A percentile compares a stretch with the other conserved stretches of the same genome.
These are phyloP conservation scores for Leccinum disarticulatum DNA, from an alignment of 768 basidiomycete genomes.

Conservation along the genomic window DNA sequence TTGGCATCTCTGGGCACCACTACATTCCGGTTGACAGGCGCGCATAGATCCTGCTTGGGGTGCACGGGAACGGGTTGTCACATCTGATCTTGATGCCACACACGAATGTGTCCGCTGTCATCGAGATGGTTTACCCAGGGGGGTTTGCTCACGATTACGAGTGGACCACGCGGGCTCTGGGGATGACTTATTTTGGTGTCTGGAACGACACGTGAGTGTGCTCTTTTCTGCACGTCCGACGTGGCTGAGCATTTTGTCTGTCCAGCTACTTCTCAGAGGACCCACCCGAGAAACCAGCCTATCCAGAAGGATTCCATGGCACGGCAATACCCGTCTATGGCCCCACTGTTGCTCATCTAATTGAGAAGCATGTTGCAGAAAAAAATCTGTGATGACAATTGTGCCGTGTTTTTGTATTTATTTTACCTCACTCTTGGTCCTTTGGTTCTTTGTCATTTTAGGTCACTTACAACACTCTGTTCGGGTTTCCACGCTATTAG, in stretches of 20 bases:
- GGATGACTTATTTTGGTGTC: constrained; percentile 72
- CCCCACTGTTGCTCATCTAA: constrained; percentile 59
- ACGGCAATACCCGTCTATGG: constrained; percentile 74
- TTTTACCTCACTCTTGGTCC: not conserved
- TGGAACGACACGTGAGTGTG: constrained; percentile 74
- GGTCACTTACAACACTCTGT: not conserved
- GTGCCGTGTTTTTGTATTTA: not conserved
- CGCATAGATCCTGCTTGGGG: constrained; percentile 61
- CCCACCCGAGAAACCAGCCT: constrained; percentile 49
- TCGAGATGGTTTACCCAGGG: constrained; percentile 79
- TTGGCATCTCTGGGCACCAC: constrained; percentile 2
- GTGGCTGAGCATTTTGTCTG: not conserved
- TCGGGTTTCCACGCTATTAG: constrained; percentile 6
- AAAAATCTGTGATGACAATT: constrained; percentile 6
- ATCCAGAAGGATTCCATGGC: constrained; percentile 85
- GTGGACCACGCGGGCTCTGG: constrained; percentile 74
- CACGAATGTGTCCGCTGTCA: constrained; percentile 72
- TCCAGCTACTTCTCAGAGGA: constrained; percentile 28
- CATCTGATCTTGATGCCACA: constrained; percentile 85
- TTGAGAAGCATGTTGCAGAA: constrained; percentile 63
- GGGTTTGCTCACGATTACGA: constrained; percentile 88
- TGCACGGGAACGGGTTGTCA: constrained; percentile 81
- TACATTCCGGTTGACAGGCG: constrained; percentile 1
- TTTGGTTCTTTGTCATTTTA: not conserved
- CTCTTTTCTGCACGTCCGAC: not conserved